Percentiles rank a stretch among this genome's conserved stretches.
Conservation (phyloP, 495 filamentous ascomycete species). For the Hypoxylon intermedium region DNA sequence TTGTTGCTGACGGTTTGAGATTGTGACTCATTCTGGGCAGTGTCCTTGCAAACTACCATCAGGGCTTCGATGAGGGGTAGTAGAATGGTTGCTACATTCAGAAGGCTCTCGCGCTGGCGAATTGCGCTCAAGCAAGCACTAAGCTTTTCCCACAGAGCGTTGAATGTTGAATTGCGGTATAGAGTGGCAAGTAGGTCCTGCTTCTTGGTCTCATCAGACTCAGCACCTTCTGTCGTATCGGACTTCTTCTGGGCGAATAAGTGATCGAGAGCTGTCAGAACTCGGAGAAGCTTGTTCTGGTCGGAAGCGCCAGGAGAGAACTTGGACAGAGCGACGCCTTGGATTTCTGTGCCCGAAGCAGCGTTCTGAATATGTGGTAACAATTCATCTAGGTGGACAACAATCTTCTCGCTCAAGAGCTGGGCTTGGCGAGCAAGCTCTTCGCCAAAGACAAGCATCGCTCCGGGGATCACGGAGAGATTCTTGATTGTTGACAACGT, state of each 20-base stretch:
- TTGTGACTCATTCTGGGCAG: conserved; percentile 71
- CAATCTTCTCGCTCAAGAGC: conserved; percentile 79
- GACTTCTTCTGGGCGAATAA: conserved; percentile 75
- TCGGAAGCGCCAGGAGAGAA: conserved; percentile 96
- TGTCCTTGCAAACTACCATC: conserved; percentile 99
- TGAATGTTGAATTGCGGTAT: conserved; percentile 90
- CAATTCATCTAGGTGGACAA: conserved; percentile 85
- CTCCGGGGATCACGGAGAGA: conserved; percentile 88
- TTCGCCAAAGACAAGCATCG: conserved; percentile 86
- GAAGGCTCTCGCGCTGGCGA: conserved; percentile 87
- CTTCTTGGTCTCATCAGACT: conserved; percentile 62
- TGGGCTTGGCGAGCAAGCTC: conserved; percentile 89
- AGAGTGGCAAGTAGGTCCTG: conserved; percentile 85
- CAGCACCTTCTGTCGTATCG: conserved; percentile 62
- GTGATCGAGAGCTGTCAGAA: conserved; percentile 95
- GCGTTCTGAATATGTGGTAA: conserved; percentile 86
- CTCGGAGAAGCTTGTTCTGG: conserved; percentile 90
- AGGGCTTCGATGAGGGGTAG: conserved; percentile 92
- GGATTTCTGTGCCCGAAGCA: conserved; percentile 87
- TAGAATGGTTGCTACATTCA: conserved; percentile 95
- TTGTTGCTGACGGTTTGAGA: conserved; percentile 67
- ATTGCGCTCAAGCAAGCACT: conserved; percentile 89
- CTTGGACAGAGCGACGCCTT: conserved; percentile 90
- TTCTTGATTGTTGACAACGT: conserved; percentile 98
- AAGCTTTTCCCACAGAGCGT: conserved; percentile 89